Conservation (phyloP, 257 asterid species). For the Solanum peruvianum region DNA sequence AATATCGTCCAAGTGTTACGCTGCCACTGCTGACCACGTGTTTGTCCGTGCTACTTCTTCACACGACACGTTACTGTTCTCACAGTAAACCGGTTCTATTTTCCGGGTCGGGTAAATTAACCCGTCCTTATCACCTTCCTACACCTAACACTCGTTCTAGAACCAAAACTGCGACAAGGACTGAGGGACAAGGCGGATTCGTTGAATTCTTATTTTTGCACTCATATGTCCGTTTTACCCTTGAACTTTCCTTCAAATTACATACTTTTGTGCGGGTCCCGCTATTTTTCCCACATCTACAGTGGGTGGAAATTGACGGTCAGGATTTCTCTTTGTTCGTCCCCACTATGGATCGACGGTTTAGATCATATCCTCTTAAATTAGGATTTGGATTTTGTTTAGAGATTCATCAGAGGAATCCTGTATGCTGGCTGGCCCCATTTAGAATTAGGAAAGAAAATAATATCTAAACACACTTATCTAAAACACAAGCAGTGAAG, state of each 20-base stretch:
- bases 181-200: not conserved
- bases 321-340: not conserved
- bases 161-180: not conserved
- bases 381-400: not conserved
- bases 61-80: conserved; percentile 5
- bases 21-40: conserved; percentile 28
- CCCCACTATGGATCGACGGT: not conserved
- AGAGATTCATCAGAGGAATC: not conserved
- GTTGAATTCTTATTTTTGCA: not conserved
- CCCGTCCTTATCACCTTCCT: not conserved
- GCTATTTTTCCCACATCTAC: not conserved
- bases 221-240: not conserved
- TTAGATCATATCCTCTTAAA: not conserved
- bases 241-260: not conserved
- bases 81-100: not conserved
- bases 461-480: not conserved
- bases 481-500: not conserved
- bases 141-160: not conserved
- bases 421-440: not conserved
- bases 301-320: not conserved
- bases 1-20: not conserved
- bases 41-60: not conserved
- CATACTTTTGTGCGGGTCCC: not conserved
- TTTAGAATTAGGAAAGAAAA: not conserved
- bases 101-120: not conserved